Percentiles rank a stretch among this genome's conserved stretches.
phyloP scores from a whole-genome alignment of 1,284 basidiomycete species.

The Trametes pubescens region DNA sequence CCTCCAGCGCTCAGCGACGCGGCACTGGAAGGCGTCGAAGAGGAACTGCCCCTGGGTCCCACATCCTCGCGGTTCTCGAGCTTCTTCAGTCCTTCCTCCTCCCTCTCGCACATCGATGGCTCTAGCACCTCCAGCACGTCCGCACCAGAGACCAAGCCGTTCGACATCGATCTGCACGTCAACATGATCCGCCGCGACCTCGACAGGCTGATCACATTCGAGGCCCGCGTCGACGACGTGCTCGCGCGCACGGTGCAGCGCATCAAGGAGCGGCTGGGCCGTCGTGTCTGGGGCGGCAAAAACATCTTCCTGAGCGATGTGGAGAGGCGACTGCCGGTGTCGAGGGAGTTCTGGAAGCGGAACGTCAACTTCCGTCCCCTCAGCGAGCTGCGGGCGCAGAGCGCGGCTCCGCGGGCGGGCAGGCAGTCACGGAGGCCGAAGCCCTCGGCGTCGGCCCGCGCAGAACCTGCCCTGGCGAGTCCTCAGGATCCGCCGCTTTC shows the following conservation, averaged over 20 bases:
- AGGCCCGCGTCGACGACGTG: constrained; percentile 50
- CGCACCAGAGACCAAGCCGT: constrained; percentile 43
- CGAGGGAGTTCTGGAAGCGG: constrained; percentile 47
- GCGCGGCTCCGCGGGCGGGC: background rate
- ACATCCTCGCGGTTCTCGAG: constrained; percentile 29
- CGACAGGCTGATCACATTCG: constrained; percentile 54
- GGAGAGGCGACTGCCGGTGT: constrained; percentile 42
- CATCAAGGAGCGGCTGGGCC: constrained; percentile 71
- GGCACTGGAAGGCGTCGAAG: constrained; percentile 9
- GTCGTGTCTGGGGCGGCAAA: constrained; percentile 70
- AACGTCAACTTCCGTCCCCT: constrained; percentile 41
- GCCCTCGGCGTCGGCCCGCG: background rate
- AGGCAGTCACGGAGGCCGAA: background rate
- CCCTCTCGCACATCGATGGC: constrained; percentile 18
- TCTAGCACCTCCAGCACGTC: constrained; percentile 3
- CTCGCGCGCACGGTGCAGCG: constrained; percentile 63
- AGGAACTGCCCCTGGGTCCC: constrained; percentile 18
- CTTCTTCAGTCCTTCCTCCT: constrained; percentile 35
- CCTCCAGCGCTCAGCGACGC: constrained; percentile 5
- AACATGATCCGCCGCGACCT: constrained; percentile 61
- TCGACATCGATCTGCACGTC: constrained; percentile 66
- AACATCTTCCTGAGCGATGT: constrained; percentile 57
- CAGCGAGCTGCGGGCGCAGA: constrained; percentile 16
- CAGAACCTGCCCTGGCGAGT: background rate
- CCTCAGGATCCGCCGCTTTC: background rate